Evolutionary conservation across 345 rosid species (phyloP), one percentile per base, ranked within the genome.

Genomic region (Sonneratia caseolaris): DNA sequence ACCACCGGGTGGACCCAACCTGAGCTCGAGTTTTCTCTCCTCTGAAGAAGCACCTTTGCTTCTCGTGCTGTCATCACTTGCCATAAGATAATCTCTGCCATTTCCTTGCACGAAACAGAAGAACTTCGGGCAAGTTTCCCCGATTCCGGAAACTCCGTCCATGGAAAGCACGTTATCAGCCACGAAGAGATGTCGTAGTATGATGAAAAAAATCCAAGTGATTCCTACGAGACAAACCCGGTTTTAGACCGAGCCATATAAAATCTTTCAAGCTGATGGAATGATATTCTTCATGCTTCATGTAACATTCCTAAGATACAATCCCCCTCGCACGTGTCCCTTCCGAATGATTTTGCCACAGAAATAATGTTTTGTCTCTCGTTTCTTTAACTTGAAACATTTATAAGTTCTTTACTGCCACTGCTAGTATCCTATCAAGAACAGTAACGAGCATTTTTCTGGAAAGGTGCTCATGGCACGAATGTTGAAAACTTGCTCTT

Each of bases 1-100:
- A 55, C 62, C 62, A 53, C 96, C 96, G 9, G 99, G 99, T 18
- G 90, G 98, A 81, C 91, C 98, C 62, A 96, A 96, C 85, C 93
- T 92, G 1, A 96, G 90, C 78, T 96, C 99, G 65, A 96, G 97
- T 76, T 86, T 86, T 78, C 82, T 88, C 82, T 90, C 97, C 73
- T 86, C 95, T 2, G 66, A 74, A 24, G 82, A 78, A 70, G 43
- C 49, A 53, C 77, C 70, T 74, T 74, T 82, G 62, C 71, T 74
- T 14, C 70, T 66, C 70, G 69, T 13, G 73, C 77, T 51, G 74
- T 81, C 14, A 71, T 73, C 69, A 14, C 76, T 79, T 55, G 73
- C 81, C 19, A 71, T 70, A 53, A 75, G 72, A 87, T 89, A 88
- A 11, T 82, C 83, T 80, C 86, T 80, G 69, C 72, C 80, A 73